These are phyloP conservation scores for Xerocomus potaroensis DNA, from an alignment of 768 basidiomycete genomes.

Conservation along the genomic window DNA sequence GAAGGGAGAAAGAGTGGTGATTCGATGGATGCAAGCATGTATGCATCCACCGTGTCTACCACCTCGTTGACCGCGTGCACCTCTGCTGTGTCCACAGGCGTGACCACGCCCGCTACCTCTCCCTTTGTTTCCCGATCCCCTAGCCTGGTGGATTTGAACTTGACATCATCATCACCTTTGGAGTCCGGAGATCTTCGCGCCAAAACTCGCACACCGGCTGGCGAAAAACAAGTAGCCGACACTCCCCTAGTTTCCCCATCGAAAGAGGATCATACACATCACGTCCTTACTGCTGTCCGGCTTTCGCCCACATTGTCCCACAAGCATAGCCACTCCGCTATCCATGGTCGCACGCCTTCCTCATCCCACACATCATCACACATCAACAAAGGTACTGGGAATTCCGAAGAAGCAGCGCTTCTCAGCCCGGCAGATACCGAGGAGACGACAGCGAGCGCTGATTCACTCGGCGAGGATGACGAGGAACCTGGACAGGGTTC, in stretches of 20 bases:
- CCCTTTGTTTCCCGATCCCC: conserved; percentile 20
- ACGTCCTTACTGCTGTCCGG: conserved; percentile 24
- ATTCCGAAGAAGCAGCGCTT: not conserved
- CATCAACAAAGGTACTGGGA: conserved; percentile 1
- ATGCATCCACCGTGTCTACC: conserved; percentile 20
- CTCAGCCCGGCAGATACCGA: conserved; percentile 11
- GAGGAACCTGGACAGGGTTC: conserved; percentile 4
- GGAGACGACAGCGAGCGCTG: conserved; percentile 3
- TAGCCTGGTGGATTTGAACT: conserved; percentile 15
- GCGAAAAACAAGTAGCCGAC: not conserved
- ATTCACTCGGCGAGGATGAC: conserved; percentile 13
- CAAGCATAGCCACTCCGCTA: conserved; percentile 2
- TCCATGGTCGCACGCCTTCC: not conserved
- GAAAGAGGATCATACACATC: conserved; percentile 18
- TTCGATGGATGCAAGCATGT: conserved; percentile 21
- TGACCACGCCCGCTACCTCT: conserved; percentile 18
- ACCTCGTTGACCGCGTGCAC: conserved; percentile 22
- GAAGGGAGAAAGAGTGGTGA: conserved; percentile 24
- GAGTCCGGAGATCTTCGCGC: not conserved
- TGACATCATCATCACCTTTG: conserved; percentile 4
- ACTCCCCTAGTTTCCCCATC: not conserved
- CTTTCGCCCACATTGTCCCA: conserved; percentile 17
- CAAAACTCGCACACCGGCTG: not conserved
- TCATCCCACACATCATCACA: conserved; percentile 6
- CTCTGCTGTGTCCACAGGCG: conserved; percentile 12